Percentiles rank a stretch among this genome's conserved stretches.
Conservation (phyloP, 2,329 filamentous ascomycete species). For the Dendrostoma leiphaemia region DNA sequence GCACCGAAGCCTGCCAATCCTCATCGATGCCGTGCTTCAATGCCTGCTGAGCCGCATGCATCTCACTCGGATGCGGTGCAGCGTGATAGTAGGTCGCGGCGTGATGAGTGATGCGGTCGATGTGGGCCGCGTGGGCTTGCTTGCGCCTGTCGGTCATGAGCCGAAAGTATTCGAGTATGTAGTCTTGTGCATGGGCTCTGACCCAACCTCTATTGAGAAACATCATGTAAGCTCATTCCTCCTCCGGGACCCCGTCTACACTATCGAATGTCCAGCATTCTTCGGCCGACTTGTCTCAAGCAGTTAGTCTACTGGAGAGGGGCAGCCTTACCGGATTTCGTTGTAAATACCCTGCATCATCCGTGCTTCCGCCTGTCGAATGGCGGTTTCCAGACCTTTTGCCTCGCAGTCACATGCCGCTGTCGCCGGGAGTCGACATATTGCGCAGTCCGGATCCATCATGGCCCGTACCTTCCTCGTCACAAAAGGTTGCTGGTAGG, state of each 20-base stretch:
- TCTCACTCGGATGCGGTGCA: constrained; percentile 59
- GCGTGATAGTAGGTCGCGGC: constrained; percentile 58
- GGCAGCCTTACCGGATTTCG: constrained; percentile 57
- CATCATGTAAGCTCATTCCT: not conserved
- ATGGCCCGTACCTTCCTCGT: constrained; percentile 55
- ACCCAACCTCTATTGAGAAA: constrained; percentile 57
- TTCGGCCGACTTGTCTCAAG: no score
- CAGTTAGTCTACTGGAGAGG: no score
- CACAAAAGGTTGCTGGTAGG: constrained; percentile 25
- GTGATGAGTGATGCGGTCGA: constrained; percentile 54
- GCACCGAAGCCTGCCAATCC: constrained; percentile 73
- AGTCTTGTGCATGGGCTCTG: constrained; percentile 63
- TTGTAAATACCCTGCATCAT: constrained; percentile 63
- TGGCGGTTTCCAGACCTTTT: constrained; percentile 60
- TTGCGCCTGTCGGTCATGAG: constrained; percentile 61
- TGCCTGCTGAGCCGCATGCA: constrained; percentile 61
- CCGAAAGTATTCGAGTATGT: constrained; percentile 64
- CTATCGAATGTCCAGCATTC: no score
- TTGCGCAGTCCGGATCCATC: constrained; percentile 70
- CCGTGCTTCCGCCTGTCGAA: constrained; percentile 60
- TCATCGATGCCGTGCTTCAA: constrained; percentile 75
- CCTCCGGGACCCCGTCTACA: not conserved
- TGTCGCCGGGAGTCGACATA: constrained; percentile 60
- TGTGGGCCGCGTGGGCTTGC: constrained; percentile 50
- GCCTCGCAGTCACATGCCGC: constrained; percentile 64